A percentile compares a stretch with the other conserved stretches of the same genome.
These are phyloP conservation scores for Boechera retrofracta DNA, from an alignment of 345 rosid genomes.

Conservation along the genomic window DNA sequence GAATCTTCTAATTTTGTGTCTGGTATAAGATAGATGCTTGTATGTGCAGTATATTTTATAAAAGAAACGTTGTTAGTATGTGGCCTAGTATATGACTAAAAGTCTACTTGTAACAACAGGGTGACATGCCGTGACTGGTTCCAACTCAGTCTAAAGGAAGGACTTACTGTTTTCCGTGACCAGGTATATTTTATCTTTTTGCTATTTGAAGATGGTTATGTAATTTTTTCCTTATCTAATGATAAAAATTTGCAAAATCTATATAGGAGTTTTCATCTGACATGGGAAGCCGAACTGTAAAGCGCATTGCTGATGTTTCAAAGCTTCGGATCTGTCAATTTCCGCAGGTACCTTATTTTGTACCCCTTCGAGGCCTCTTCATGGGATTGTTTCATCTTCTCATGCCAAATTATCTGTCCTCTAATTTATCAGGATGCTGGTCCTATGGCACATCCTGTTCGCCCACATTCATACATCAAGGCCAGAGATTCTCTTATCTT, in stretches of 20 bases:
- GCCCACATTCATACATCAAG: conserved; percentile 99
- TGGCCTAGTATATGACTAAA: conserved; percentile 24
- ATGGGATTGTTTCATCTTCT: neutral
- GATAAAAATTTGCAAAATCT: neutral
- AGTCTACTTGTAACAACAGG: conserved; percentile 53
- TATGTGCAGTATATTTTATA: neutral
- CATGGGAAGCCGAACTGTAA: conserved; percentile 98
- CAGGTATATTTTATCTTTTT: conserved; percentile 56
- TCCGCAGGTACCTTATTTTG: conserved; percentile 70
- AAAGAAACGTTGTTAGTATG: neutral
- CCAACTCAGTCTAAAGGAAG: conserved; percentile 99
- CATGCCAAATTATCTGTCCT: conserved; percentile 8
- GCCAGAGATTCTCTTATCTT: conserved; percentile 46
- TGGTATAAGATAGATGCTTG: neutral
- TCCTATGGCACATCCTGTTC: conserved; percentile 99
- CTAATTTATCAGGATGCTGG: conserved; percentile 77
- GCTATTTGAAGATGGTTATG: conserved; percentile 10
- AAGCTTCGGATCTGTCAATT: conserved; percentile 84
- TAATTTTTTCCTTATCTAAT: neutral
- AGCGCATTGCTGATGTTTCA: conserved; percentile 96
- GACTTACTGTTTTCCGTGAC: conserved; percentile 97
- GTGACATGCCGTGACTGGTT: conserved; percentile 99
- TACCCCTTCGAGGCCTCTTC: conserved; percentile 6
- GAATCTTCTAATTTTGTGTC: conserved; percentile 10
- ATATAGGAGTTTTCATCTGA: conserved; percentile 96